phyloP scores from a whole-genome alignment of 257 asterid genomes.

The Paulownia fortunei region DNA sequence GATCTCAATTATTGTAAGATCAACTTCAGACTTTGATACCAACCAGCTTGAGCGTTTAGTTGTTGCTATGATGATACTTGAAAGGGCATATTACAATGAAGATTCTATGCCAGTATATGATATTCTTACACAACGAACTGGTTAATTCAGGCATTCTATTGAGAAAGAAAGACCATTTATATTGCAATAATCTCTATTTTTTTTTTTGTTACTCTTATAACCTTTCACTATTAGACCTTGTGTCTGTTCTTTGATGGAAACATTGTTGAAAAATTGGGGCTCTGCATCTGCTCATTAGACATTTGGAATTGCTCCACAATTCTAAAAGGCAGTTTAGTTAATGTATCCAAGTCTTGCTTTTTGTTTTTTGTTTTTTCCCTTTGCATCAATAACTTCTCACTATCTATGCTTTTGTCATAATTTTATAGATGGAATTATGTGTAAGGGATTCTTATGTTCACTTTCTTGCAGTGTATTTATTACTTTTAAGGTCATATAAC shows the following conservation, averaged over 20 bases:
- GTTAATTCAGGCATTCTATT: not conserved
- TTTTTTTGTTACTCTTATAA: not conserved
- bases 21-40: not conserved
- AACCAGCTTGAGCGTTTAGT: not conserved
- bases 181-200: not conserved
- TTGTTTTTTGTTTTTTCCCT: not conserved
- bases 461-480: not conserved
- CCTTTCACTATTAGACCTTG: not conserved
- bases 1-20: not conserved
- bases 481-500: not conserved
- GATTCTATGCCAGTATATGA: not conserved
- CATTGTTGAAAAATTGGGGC: not conserved
- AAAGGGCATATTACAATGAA: not conserved
- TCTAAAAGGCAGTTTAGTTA: not conserved
- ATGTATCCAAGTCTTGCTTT: not conserved
- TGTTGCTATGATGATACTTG: not conserved
- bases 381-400: not conserved
- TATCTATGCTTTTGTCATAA: not conserved
- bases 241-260: not conserved
- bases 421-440: not conserved
- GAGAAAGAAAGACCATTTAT: not conserved
- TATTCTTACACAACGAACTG: not conserved
- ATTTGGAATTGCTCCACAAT: not conserved
- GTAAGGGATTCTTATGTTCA: not conserved
- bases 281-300: not conserved